Evolutionary conservation across 345 rosid species (phyloP).

Genomic region (Populus pruinosa): DNA sequence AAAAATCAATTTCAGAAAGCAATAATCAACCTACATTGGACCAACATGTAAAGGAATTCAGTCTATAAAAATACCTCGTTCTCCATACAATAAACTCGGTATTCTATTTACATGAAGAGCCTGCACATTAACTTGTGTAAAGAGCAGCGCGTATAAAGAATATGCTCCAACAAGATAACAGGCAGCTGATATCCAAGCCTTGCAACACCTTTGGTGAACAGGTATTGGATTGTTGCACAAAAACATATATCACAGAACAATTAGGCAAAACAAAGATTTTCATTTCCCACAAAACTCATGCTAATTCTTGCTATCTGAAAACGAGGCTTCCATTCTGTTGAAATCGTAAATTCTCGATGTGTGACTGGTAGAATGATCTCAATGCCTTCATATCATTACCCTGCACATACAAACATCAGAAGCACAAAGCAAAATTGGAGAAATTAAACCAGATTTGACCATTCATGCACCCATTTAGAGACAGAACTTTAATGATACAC

Average conservation of each 20-base stretch:
- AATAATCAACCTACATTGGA: neutral
- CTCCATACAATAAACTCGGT: slow-evolving; percentile 1
- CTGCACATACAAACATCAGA: slow-evolving; percentile 38
- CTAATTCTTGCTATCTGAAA: slow-evolving; percentile 64
- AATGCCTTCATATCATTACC: slow-evolving; percentile 62
- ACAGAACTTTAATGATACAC: too few species aligned
- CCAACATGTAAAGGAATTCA: neutral
- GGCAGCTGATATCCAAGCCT: neutral
- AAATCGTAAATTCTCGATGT: slow-evolving; percentile 60
- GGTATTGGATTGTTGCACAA: neutral
- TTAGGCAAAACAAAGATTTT: neutral
- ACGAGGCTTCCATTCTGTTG: slow-evolving; percentile 76
- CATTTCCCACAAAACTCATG: neutral
- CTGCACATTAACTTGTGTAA: slow-evolving; percentile 25
- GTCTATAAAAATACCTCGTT: slow-evolving; percentile 29
- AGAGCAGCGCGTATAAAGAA: slow-evolving; percentile 5
- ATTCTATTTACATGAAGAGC: slow-evolving; percentile 35
- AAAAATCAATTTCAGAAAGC: neutral
- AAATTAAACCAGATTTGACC: neutral
- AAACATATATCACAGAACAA: neutral
- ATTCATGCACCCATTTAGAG: neutral
- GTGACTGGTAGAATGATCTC: slow-evolving; percentile 68
- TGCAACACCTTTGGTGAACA: slow-evolving; percentile 16
- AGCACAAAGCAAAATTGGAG: neutral
- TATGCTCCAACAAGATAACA: neutral